phyloP scores from a whole-genome alignment of 257 asterid species.

The Primulina huaijiensis region DNA sequence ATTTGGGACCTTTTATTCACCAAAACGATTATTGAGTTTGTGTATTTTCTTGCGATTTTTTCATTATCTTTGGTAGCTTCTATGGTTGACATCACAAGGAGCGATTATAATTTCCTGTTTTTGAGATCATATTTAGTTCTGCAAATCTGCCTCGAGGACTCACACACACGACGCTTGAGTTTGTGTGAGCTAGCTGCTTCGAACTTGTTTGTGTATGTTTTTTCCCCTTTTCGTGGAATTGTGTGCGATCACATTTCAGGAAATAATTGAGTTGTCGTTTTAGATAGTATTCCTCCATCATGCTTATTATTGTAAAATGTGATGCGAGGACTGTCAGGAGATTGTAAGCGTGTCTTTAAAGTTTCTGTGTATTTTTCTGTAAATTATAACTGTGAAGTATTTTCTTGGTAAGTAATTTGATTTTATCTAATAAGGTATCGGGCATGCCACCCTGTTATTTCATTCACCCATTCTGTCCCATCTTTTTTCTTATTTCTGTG shows the following conservation, averaged over 20 bases:
- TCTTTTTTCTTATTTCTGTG: slow-evolving; percentile 15
- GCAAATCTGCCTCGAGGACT: neutral
- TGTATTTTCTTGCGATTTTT: no score
- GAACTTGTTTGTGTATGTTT: no score
- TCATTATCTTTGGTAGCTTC: no score
- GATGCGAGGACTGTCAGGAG: neutral
- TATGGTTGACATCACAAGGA: no score
- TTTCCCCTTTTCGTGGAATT: no score
- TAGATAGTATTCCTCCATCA: neutral
- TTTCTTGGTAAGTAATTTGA: neutral
- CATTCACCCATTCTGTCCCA: neutral
- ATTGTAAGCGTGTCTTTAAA: neutral
- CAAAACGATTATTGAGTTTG: no score
- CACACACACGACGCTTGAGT: neutral
- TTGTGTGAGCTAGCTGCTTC: neutral
- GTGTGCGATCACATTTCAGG: neutral
- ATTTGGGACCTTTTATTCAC: no score
- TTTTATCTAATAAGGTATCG: neutral
- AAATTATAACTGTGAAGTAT: neutral
- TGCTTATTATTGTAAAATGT: no score
- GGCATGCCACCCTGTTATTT: no score
- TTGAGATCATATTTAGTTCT: no score
- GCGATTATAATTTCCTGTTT: no score
- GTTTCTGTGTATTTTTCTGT: neutral
- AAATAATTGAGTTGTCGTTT: no score